Evolutionary conservation across 1,139 yeast genomes (phyloP).

Genomic region (Hemisphaericaspora lyxosophila): DNA sequence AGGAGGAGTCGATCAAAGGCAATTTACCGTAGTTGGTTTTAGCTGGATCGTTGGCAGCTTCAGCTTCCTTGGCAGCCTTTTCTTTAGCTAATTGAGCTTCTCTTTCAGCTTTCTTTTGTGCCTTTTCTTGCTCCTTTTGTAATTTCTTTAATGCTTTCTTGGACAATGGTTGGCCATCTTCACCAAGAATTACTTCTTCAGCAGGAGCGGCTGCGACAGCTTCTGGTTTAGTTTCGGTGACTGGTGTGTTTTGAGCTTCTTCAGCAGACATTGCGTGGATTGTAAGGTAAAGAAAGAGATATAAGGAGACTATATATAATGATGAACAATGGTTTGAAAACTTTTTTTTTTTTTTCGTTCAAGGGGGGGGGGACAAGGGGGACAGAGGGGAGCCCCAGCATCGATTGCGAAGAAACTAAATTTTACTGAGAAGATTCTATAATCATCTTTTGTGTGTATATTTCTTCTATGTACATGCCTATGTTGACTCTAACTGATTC

Average conservation of each 20-base stretch:
- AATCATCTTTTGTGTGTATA: too few relatives aligned
- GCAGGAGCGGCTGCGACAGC: slow-evolving; percentile 15
- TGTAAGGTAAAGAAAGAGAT: not conserved
- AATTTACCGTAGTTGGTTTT: slow-evolving; percentile 85
- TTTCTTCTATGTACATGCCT: too few relatives aligned
- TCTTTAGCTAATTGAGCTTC: slow-evolving; percentile 87
- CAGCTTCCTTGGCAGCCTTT: slow-evolving; percentile 77
- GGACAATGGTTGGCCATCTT: slow-evolving; percentile 92
- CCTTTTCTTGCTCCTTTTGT: slow-evolving; percentile 91
- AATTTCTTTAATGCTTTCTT: slow-evolving; percentile 94
- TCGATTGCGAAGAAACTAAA: too few relatives aligned
- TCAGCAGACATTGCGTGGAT: slow-evolving; percentile 17
- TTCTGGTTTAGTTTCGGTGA: slow-evolving; percentile 22
- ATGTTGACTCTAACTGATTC: not conserved
- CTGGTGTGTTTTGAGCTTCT: slow-evolving; percentile 33
- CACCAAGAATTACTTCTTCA: slow-evolving; percentile 51
- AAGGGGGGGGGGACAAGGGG: not conserved
- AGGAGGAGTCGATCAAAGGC: slow-evolving; percentile 80
- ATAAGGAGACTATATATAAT: too few relatives aligned
- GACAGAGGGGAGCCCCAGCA: too few relatives aligned
- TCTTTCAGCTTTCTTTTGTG: slow-evolving; percentile 87
- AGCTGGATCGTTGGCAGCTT: slow-evolving; percentile 75
- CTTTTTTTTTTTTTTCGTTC: too few relatives aligned
- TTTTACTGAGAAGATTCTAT: too few relatives aligned
- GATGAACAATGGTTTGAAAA: too few relatives aligned